A percentile compares a stretch with the other conserved stretches of the same genome.
Conservation (phyloP, 2,329 filamentous ascomycete species). For the Cryphonectria parasitica region DNA sequence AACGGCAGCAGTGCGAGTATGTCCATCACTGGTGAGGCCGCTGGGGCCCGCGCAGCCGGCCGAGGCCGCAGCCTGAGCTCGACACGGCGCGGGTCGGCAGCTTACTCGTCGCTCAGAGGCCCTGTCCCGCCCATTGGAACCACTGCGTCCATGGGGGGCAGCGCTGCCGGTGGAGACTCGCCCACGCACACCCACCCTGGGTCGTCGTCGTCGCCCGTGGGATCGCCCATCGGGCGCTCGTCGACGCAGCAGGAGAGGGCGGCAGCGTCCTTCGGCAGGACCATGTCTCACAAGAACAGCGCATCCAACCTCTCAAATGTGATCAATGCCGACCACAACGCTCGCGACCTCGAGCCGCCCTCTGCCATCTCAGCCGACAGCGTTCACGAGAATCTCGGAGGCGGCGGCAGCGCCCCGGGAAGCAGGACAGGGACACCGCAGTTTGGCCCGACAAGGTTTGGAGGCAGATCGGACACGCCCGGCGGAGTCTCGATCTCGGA, state of each 20-base stretch:
- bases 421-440: constrained; percentile 14
- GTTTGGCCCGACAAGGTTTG: constrained; percentile 25
- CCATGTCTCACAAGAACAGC: constrained; percentile 10
- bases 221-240: constrained; percentile 16
- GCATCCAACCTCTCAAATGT: constrained; percentile 14
- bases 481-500: constrained; percentile 41
- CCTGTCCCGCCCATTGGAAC: constrained; percentile 29
- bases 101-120: constrained; percentile 23
- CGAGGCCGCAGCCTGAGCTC: constrained; percentile 9
- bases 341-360: constrained; percentile 6
- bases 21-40: constrained; percentile 1
- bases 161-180: constrained; percentile 28
- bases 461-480: constrained; percentile 34
- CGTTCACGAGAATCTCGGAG: not conserved
- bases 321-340: constrained; percentile 3
- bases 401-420: not conserved
- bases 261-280: constrained; percentile 38
- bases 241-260: constrained; percentile 31
- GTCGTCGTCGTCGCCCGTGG: constrained; percentile 2
- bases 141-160: not conserved
- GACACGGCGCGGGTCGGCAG: constrained; percentile 20
- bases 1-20: constrained; percentile 19
- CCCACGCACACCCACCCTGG: not conserved
- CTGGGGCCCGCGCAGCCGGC: not conserved
- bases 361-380: constrained; percentile 21